Evolutionary conservation across 495 filamentous ascomycete genomes (phyloP), one percentile per base, ranked within the genome.

Genomic region (Aspergillus olivimuriae): DNA sequence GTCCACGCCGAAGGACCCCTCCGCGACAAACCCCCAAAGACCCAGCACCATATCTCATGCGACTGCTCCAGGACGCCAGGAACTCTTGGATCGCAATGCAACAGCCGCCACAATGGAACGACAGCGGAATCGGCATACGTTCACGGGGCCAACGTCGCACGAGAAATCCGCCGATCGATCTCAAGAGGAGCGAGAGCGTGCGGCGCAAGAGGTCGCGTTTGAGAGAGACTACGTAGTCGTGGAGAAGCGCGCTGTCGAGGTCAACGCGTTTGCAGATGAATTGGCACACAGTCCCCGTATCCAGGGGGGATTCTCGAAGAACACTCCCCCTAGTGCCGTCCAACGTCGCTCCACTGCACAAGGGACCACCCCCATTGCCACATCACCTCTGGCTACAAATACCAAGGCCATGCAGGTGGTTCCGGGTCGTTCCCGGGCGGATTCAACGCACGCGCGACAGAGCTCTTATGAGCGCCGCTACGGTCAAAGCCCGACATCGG

Each of bases 191-290:
- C 73, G 76, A 22, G 87, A 91, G 50, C 77, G 75, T 44, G 86
- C 86, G 16, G 89, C 84, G 9, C 87, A 95, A 51, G 90, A 94
- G 43, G 79, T 92, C 4, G 87, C 86, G 1, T 86, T 94, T 57
- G 89, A 94, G 56, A 74, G 89, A 50, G 92, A 96, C 52, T 98
- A 96, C 51, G 91, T 98, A 24, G 66, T 98, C 14, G 87, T 98
- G 15, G 94, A 98, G 63, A 97, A 96, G 69, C 82, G 83, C 39
- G 83, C 84, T 6, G 89, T 97, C 3, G 88, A 96, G 61, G 91
- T 97, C 20, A 96, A 98, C 66, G 91, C 92, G 3, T 87, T 98
- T 57, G 92, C 92, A 7, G 92, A 98, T 58, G 89, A 97, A 61
- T 68, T 98, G 50, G 88, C 87, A 14, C 80, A 87, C 35, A 87